Evolutionary conservation across 305 asterid species (phyloP).

Genomic region (Coffea humblotiana): DNA sequence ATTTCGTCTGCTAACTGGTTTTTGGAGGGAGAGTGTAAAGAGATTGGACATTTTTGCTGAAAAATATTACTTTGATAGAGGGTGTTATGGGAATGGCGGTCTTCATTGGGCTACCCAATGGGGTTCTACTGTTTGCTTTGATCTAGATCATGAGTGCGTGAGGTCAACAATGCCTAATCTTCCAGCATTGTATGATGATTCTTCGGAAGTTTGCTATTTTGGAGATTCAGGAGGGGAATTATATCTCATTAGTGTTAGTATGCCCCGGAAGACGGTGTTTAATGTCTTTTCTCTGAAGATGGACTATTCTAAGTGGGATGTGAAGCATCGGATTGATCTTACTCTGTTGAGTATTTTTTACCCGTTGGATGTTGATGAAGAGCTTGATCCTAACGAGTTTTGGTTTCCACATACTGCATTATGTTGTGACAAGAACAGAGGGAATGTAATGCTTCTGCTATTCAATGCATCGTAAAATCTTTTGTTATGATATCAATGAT

Average conservation of each 20-base stretch:
- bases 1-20: slow-evolving; percentile 5
- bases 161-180: slow-evolving; percentile 9
- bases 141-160: slow-evolving; percentile 9
- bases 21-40: not conserved
- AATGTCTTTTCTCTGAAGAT: slow-evolving; percentile 11
- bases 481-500: slow-evolving; percentile 5
- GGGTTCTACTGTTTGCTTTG: slow-evolving; percentile 12
- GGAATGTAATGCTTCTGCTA: slow-evolving; percentile 16
- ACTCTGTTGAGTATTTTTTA: slow-evolving; percentile 1
- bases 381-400: not conserved
- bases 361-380: not conserved
- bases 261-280: not conserved
- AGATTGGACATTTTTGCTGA: not conserved
- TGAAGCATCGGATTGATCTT: slow-evolving; percentile 17
- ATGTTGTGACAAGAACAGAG: not conserved
- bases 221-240: slow-evolving; percentile 18
- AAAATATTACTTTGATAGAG: not conserved
- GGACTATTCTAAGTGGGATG: slow-evolving; percentile 21
- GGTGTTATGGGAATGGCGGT: slow-evolving; percentile 15
- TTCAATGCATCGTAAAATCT: slow-evolving; percentile 18
- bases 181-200: not conserved
- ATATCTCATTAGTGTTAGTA: not conserved
- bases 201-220: not conserved
- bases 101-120: slow-evolving; percentile 11
- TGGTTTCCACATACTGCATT: not conserved